Evolutionary conservation across 371 early-diverging fungal species (phyloP).

Genomic region (Entomophthora muscae): DNA sequence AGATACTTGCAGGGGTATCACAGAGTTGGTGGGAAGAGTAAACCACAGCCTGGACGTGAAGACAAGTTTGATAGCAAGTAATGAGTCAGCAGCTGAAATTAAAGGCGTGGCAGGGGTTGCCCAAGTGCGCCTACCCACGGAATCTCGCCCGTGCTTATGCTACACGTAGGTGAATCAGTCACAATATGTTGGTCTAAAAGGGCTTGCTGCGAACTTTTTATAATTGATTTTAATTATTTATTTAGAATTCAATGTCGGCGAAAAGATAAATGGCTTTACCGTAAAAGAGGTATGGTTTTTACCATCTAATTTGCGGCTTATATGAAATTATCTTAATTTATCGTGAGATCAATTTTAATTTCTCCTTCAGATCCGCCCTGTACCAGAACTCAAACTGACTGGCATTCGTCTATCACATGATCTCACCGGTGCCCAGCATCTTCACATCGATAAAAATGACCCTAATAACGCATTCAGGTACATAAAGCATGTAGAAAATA

Average conservation of each 20-base stretch:
- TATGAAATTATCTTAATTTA: background rate
- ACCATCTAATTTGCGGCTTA: background rate
- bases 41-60: no score
- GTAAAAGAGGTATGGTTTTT: background rate
- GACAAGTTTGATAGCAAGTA: background rate
- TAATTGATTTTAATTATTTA: background rate
- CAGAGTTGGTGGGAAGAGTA: no score
- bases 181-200: background rate
- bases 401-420: slow-evolving; percentile 48
- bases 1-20: no score
- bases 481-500: background rate
- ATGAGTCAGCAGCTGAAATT: background rate
- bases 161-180: background rate
- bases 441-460: slow-evolving; percentile 75
- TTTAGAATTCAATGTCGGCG: background rate
- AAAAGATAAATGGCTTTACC: background rate
- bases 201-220: background rate
- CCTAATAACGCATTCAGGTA: slow-evolving; percentile 73
- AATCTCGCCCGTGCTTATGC: background rate
- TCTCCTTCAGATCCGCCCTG: slow-evolving; percentile 18
- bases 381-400: slow-evolving; percentile 47
- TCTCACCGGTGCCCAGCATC: slow-evolving; percentile 67
- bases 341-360: background rate
- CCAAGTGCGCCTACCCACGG: background rate
- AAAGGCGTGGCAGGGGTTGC: background rate